These are phyloP conservation scores for Xylariomycetidae sp. DNA, from an alignment of 2,329 filamentous ascomycete species.

Conservation along the genomic window DNA sequence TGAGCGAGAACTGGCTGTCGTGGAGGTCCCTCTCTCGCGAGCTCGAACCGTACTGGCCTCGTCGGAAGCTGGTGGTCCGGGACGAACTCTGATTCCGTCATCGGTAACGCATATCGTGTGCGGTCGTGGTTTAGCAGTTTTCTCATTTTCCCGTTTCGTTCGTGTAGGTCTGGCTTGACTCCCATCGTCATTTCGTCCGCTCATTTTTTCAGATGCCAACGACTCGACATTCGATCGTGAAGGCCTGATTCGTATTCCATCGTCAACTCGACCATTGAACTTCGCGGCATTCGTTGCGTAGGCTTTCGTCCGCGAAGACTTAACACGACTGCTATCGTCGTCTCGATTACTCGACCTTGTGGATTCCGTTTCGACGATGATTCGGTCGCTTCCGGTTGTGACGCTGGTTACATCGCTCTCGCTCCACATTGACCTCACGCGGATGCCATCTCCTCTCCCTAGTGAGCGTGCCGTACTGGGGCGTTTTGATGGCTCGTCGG, in stretches of 20 bases:
- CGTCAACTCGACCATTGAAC: conserved; percentile 21
- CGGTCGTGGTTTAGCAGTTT: conserved; percentile 19
- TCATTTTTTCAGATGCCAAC: too few relatives aligned
- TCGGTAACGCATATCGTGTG: conserved; percentile 20
- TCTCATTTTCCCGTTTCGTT: conserved; percentile 5
- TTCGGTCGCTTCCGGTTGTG: conserved; percentile 15
- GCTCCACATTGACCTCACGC: conserved; percentile 26
- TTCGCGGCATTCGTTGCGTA: conserved; percentile 2
- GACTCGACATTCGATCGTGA: too few relatives aligned
- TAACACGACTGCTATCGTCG: conserved; percentile 26
- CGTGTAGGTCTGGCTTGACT: conserved; percentile 9
- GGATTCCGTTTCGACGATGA: conserved; percentile 14
- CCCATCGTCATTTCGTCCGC: conserved; percentile 7
- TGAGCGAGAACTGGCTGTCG: conserved; percentile 14
- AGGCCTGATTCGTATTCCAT: conserved; percentile 27
- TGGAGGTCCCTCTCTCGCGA: conserved; percentile 24
- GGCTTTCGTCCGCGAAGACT: conserved; percentile 14
- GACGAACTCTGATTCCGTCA: conserved; percentile 30
- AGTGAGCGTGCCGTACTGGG: conserved; percentile 32
- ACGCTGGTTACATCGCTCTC: conserved; percentile 15
- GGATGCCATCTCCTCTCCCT: conserved; percentile 33
- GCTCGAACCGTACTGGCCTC: conserved; percentile 23
- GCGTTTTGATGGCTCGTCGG: conserved; percentile 34
- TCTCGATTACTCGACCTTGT: conserved; percentile 16
- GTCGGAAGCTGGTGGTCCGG: conserved; percentile 17